Evolutionary conservation across 2,329 filamentous ascomycete genomes (phyloP), one percentile per base, ranked within the genome.

Genomic region (Cordyceps farinosa): DNA sequence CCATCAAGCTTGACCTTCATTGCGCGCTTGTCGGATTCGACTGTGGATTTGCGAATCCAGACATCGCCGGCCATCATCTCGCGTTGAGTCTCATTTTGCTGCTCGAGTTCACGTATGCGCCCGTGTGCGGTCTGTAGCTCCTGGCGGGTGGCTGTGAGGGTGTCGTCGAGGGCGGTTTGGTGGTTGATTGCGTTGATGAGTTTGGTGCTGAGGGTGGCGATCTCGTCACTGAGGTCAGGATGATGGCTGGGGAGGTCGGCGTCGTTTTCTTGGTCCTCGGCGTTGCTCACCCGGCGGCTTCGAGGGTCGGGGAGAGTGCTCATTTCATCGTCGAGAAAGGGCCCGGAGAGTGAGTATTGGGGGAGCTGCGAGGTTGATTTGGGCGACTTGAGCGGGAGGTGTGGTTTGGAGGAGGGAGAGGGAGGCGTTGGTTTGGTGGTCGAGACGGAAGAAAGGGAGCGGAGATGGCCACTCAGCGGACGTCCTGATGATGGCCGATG

Each of bases 161-260:
- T 90, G 75, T 99, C 95, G 75, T 98, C 95, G 51, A 99, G 84
- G 29, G 85, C 88, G 8, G 93, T 97, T 76, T 97, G 93, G 75
- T 96, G 90, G 74, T 99, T 99, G 77, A 99, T 97, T 51, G 95
- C 94, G 72, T 95, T 94, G 70, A 99, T 94, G 66, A 99, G 87
- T 76, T 99, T 99, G 55, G 92, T 94, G 77, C 92, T 98, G 38
- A 99, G 81, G 7, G 91, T 87, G 8, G 94, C 91, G 34, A 99
- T 91, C 76, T 98, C 95, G 64, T 84, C 80, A 67, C 82, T 82
- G 29, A 87, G 77, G 63, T 86, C 85, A 5, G 84, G 82, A 65
- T 86, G 83, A 51, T 61, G 40, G 27, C 61, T 71, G 47, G 70
- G 64, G 64, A 72, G 65, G 44, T 70, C 67, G 52, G 72, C 68